Conservation (phyloP, 768 basidiomycete species). For the Lepiota venenata region DNA sequence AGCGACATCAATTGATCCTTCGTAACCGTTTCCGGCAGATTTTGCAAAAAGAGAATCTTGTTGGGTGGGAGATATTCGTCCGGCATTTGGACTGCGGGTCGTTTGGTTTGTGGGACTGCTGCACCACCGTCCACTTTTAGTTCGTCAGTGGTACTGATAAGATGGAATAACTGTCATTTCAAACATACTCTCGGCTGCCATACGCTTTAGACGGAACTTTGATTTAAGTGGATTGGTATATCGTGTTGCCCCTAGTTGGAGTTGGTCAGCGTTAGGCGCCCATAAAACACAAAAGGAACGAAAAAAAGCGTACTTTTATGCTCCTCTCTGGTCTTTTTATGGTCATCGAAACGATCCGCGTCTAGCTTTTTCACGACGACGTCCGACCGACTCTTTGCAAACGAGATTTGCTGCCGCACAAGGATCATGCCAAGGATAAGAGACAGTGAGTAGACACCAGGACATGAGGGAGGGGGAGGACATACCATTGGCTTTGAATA, state of each 20-base stretch:
- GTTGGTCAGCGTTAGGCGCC: constrained; percentile 5
- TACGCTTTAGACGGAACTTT: constrained; percentile 78
- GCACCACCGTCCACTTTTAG: constrained; percentile 64
- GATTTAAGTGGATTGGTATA: constrained; percentile 88
- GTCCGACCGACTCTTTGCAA: constrained; percentile 86
- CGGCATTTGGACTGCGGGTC: constrained; percentile 93
- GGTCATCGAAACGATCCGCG: constrained; percentile 61
- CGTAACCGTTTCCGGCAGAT: constrained; percentile 88
- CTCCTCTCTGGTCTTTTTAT: constrained; percentile 70
- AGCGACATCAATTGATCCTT: constrained; percentile 89
- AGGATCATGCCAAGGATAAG: no score
- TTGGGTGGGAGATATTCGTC: constrained; percentile 99
- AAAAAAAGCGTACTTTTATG: constrained; percentile 70
- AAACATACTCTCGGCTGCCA: constrained; percentile 73
- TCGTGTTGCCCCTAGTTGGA: constrained; percentile 62
- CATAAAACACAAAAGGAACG: neutral
- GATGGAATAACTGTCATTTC: constrained; percentile 2
- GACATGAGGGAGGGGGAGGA: constrained; percentile 16
- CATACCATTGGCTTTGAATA: constrained; percentile 96
- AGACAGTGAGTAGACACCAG: no score
- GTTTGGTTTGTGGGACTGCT: constrained; percentile 63
- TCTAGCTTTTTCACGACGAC: constrained; percentile 81
- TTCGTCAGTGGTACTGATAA: constrained; percentile 12
- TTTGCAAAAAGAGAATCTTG: constrained; percentile 98
- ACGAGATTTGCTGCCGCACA: constrained; percentile 81